Evolutionary conservation across 345 rosid genomes (phyloP).

Genomic region (Turritis glabra): DNA sequence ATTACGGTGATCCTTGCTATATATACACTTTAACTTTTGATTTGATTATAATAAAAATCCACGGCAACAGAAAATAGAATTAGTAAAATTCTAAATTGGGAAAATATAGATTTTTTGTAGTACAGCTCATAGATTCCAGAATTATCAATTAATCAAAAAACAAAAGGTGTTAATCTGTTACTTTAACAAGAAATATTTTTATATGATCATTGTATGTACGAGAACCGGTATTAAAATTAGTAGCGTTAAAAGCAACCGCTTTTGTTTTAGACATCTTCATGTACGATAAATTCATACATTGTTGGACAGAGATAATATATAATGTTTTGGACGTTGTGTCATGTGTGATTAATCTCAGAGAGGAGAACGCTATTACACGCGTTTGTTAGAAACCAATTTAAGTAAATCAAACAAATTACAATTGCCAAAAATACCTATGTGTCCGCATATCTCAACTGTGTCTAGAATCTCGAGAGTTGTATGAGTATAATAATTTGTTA

Average conservation of each 20-base stretch:
- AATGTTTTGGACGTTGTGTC: background rate
- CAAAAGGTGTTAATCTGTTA: too few relatives aligned
- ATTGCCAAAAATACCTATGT: slow-evolving; percentile 3
- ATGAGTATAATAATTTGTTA: background rate
- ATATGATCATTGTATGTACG: background rate
- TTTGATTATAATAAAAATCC: background rate
- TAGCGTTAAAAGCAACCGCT: background rate
- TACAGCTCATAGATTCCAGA: too few relatives aligned
- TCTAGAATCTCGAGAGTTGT: slow-evolving; percentile 3
- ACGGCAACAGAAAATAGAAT: background rate
- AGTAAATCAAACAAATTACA: slow-evolving; percentile 27
- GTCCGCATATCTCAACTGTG: background rate
- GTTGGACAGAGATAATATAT: background rate
- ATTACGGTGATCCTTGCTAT: background rate
- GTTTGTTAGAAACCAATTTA: slow-evolving; percentile 29
- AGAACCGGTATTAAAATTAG: background rate
- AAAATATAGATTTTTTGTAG: too few relatives aligned
- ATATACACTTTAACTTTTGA: too few relatives aligned
- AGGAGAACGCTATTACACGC: background rate
- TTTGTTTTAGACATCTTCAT: background rate
- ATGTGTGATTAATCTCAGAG: too few relatives aligned
- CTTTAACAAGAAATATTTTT: too few relatives aligned
- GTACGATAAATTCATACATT: background rate
- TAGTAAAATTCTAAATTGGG: background rate
- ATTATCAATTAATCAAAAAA: too few relatives aligned